A percentile compares a stretch with the other conserved stretches of the same genome.
These are phyloP conservation scores for Zymoseptoria ardabiliae DNA, from an alignment of 2,329 filamentous ascomycete species.

Conservation along the genomic window DNA sequence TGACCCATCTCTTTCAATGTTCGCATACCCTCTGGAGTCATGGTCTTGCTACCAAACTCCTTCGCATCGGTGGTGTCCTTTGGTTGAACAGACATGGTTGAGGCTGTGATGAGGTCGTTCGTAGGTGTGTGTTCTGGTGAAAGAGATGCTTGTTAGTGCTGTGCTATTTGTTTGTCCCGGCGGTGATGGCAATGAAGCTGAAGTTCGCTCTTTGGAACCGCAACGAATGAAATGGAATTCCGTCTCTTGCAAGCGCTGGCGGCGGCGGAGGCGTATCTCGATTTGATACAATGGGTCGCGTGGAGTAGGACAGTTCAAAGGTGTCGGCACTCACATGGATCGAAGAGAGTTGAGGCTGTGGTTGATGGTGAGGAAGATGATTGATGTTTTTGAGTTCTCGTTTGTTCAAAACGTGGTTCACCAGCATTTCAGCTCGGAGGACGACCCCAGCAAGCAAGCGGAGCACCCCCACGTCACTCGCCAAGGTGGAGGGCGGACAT, in stretches of 20 bases:
- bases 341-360: neutral
- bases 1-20: neutral
- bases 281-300: neutral
- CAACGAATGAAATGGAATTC: constrained; percentile 1
- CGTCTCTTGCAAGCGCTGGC: neutral
- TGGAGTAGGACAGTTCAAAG: neutral
- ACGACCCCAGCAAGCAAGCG: neutral
- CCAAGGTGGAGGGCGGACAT: neutral
- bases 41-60: constrained; percentile 26
- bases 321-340: neutral
- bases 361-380: neutral
- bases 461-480: neutral
- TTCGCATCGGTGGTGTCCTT: constrained; percentile 30
- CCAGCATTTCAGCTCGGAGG: neutral
- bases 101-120: neutral
- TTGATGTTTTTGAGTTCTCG: neutral
- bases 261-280: neutral
- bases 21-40: constrained; percentile 31
- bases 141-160: constrained; percentile 3
- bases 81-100: constrained; percentile 25
- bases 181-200: constrained; percentile 1
- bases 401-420: neutral
- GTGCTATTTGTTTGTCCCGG: constrained; percentile 1
- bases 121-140: constrained; percentile 8
- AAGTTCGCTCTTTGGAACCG: neutral